Evolutionary conservation across 139 green algal species (phyloP), one percentile per base, ranked within the genome.

Genomic region (Tetraselmis striata): DNA sequence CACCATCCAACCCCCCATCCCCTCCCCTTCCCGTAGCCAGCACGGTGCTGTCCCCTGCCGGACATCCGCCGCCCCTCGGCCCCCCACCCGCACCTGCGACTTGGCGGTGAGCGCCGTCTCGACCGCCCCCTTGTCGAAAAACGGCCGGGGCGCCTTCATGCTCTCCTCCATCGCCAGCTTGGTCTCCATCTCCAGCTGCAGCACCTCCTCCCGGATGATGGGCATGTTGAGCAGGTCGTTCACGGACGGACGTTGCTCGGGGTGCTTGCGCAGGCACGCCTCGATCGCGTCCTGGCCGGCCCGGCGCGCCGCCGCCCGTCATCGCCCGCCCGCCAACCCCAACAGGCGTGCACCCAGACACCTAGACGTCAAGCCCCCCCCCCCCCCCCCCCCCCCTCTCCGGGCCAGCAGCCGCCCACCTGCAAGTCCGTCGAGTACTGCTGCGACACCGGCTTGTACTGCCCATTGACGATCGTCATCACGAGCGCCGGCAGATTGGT

Each of bases 401-500:
- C n/a, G n/a, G n/a, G n/a, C n/a, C n/a, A n/a, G n/a, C n/a, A n/a
- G n/a, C n/a, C 45, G 18, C 45, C 18, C 45, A 67, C 45, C 76
- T 59, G 77, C 30, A 85, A 75, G 29, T 79, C 76, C 2, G 28
- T 23, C 31, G 76, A 81, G 81, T 85, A 85, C 32, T 77, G 26
- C 28, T 77, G 67, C 59, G 23, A 29, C 5, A 81, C 58, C 28
- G 76, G 81, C 24, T 58, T 58, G 29, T 82, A 82, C 58, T 85
- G 28, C 5, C 82, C 83, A 28, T 82, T 59, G 1, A 86, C 75
- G 83, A 86, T 86, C 24, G 79, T 45, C 58, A 84, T 76, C 1
- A 86, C 83, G 25, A 86, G 83, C n/a, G 83, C 79, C 2, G 79
- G 83, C 1, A 86, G 75, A 28, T 80, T 83, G 28, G 83, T 82